Percentiles rank a stretch among this genome's conserved stretches.
Evolutionary conservation across 1,284 basidiomycete species (phyloP).

Genomic region (Ceratorhiza oryzae-sativae): DNA sequence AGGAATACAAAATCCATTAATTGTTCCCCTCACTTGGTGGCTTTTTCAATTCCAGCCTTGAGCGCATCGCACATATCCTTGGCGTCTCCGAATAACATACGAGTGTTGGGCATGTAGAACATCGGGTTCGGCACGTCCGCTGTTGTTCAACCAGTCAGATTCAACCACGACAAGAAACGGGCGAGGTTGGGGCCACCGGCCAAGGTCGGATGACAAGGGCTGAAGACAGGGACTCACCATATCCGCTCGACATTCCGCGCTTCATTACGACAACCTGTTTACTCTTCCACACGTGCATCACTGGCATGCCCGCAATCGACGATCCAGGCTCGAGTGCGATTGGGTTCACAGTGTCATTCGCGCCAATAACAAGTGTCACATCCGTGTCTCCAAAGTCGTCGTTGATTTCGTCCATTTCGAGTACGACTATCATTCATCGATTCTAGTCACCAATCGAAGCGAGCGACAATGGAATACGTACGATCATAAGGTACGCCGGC

Average conservation of each 20-base stretch:
- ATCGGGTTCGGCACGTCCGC: conserved; percentile 88
- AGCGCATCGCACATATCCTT: conserved; percentile 80
- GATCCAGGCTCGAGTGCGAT: conserved; percentile 86
- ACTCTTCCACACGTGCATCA: conserved; percentile 88
- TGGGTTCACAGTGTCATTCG: conserved; percentile 90
- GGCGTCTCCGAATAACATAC: conserved; percentile 89
- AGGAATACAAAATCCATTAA: background rate
- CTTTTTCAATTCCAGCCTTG: conserved; percentile 48
- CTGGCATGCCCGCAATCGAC: conserved; percentile 87
- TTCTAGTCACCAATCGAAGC: background rate
- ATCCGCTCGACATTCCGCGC: conserved; percentile 82
- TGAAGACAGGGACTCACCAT: conserved; percentile 59
- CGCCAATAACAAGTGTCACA: conserved; percentile 68
- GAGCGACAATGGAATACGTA: conserved; percentile 52
- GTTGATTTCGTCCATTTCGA: conserved; percentile 92
- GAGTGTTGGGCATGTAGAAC: conserved; percentile 87
- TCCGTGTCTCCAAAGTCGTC: conserved; percentile 86
- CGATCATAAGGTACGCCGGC: conserved; percentile 89
- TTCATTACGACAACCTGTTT: conserved; percentile 92
- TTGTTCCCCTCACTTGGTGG: conserved; percentile 14
- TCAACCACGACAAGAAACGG: background rate
- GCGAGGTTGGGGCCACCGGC: too few species aligned
- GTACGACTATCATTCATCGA: conserved; percentile 63
- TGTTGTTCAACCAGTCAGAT: conserved; percentile 49
- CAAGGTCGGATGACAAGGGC: too few species aligned